Conservation (phyloP, 352 stramenopile species). For the Phytophthora hibernalis region DNA sequence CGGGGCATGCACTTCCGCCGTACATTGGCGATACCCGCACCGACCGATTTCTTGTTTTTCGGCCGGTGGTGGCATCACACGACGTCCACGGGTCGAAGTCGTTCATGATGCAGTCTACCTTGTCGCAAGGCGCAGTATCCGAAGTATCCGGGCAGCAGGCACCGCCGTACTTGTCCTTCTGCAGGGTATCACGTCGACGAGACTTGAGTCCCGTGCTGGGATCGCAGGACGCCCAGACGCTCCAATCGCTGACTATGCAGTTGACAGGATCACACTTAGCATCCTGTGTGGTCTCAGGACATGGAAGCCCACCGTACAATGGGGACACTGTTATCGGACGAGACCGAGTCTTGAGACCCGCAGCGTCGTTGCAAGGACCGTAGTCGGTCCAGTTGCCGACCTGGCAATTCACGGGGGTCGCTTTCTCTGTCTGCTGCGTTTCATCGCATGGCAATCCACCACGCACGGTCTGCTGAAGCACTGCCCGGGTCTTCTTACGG, state of each 20-base stretch:
- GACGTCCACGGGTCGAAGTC: conserved; percentile 41
- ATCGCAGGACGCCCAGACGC: conserved; percentile 44
- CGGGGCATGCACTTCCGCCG: conserved; percentile 44
- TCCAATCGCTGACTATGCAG: conserved; percentile 59
- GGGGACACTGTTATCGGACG: conserved; percentile 44
- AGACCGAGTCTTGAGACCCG: conserved; percentile 39
- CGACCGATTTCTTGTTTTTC: conserved; percentile 44
- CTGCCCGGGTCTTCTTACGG: conserved; percentile 35
- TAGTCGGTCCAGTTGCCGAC: conserved; percentile 58
- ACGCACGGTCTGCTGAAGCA: conserved; percentile 44
- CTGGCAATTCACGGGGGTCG: conserved; percentile 57
- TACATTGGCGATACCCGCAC: conserved; percentile 41
- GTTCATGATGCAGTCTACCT: conserved; percentile 51
- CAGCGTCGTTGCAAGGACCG: conserved; percentile 42
- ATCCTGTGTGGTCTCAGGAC: conserved; percentile 37
- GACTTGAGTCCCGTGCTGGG: conserved; percentile 36
- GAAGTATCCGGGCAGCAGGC: conserved; percentile 34
- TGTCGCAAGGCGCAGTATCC: conserved; percentile 37
- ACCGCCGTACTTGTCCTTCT: conserved; percentile 44
- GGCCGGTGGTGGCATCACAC: conserved; percentile 37
- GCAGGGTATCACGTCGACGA: conserved; percentile 45
- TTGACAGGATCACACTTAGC: conserved; percentile 63
- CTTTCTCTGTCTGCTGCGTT: conserved; percentile 42
- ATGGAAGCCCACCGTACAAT: conserved; percentile 56
- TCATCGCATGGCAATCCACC: conserved; percentile 47